Evolutionary conservation across 2,329 filamentous ascomycete genomes (phyloP), one percentile per base, ranked within the genome.

Genomic region (Plenodomus tracheiphilus): DNA sequence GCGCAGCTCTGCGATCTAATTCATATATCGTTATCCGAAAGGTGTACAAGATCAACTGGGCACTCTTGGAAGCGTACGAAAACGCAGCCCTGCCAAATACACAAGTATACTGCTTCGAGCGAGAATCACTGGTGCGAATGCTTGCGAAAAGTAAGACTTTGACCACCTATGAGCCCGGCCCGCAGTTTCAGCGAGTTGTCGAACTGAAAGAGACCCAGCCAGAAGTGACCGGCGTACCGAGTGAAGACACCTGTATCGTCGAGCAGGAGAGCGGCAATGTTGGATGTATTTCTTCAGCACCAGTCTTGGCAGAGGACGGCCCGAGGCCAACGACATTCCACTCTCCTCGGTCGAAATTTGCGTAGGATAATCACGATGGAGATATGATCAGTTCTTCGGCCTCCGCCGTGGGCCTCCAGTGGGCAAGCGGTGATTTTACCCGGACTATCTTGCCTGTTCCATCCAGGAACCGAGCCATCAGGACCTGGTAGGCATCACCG

Each of bases 1-100:
- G 53, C 11, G 62, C 59, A 1, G 49, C 44, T 1, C 50, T 73
- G 22, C 61, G 61, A 16, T 66, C 65, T 56, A 58, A 68, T 10
- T 70, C 66, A 1, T 71, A 69, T 43, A 68, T 71, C 21, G 70
- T 71, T 37, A 60, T 70, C 13, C 59, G 65, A 10, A 56, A 69
- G 41, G 58, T 72, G 1, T 72, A 72, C 53, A 63, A 63, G 34
- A 65, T 70, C 41, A 59, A 70, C 8, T 66, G 64, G 62, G 51
- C 56, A 7, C 44, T 60, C 20, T 49, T 73, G 18, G 58, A 51
- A 22, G 30, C 56, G 6, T 71, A 70, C 22, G 43, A 47, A 4
- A 69, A 69, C 39, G 56, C 63, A 8, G 58, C 65, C 11, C 61
- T 46, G 1, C 61, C 64, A 2, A 18, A 47, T 3, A 44, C 36